Evolutionary conservation across 345 rosid genomes (phyloP).

Genomic region (Citrus unshiu): DNA sequence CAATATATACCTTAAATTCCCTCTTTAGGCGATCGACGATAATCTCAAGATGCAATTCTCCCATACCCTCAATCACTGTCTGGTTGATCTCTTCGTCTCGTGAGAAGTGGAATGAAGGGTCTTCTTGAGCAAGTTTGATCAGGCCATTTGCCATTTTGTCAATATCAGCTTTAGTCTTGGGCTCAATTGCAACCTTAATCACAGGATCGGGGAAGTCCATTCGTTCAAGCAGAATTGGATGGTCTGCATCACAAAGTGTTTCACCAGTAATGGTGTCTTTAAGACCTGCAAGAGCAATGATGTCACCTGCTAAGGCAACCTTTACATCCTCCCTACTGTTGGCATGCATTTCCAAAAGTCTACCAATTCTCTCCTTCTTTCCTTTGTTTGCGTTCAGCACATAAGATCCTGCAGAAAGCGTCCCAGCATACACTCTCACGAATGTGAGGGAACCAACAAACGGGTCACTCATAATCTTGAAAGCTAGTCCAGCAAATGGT

Average conservation of each 20-base stretch:
- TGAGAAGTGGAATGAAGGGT: slow-evolving; percentile 95
- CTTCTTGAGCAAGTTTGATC: slow-evolving; percentile 98
- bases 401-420: slow-evolving; percentile 79
- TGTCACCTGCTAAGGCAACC: slow-evolving; percentile 84
- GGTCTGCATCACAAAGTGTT: slow-evolving; percentile 73
- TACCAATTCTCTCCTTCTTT: slow-evolving; percentile 94
- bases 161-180: slow-evolving; percentile 92
- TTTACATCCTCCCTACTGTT: slow-evolving; percentile 94
- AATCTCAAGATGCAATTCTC: slow-evolving; percentile 97
- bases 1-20: slow-evolving; percentile 69
- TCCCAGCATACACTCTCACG: slow-evolving; percentile 89
- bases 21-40: slow-evolving; percentile 92
- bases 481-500: slow-evolving; percentile 88
- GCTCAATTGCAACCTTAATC: slow-evolving; percentile 96
- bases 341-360: slow-evolving; percentile 98
- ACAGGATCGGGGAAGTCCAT: slow-evolving; percentile 99
- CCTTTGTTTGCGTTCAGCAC: slow-evolving; percentile 92
- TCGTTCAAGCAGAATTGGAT: slow-evolving; percentile 77
- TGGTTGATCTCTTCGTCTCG: slow-evolving; percentile 95
- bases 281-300: slow-evolving; percentile 89
- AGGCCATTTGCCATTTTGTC: slow-evolving; percentile 88
- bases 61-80: slow-evolving; percentile 99
- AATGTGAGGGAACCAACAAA: slow-evolving; percentile 95
- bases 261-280: slow-evolving; percentile 91
- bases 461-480: slow-evolving; percentile 96